phyloP scores from a whole-genome alignment of 2,329 filamentous ascomycete species.

The Chaetomiaceae sp. region DNA sequence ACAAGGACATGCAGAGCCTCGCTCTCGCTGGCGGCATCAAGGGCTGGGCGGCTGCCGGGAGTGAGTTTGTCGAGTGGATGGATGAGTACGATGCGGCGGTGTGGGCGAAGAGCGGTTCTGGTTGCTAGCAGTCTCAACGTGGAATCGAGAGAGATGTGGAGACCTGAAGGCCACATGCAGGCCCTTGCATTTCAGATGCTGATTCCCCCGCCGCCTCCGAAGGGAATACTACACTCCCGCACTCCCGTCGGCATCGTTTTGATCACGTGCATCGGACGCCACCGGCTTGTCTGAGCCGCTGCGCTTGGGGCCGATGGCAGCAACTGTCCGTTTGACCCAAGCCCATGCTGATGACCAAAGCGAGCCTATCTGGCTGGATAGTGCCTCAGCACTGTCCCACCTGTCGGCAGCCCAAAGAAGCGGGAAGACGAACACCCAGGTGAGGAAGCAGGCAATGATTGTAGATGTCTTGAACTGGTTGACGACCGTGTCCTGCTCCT shows the following conservation, averaged over 20 bases:
- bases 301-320: neutral
- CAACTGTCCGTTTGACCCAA: too few species aligned
- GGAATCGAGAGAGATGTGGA: neutral
- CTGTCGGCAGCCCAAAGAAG: constrained; percentile 7
- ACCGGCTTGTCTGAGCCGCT: too few species aligned
- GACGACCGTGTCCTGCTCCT: neutral
- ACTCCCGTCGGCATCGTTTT: too few species aligned
- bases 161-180: too few species aligned
- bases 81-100: constrained; percentile 40
- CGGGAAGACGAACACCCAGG: constrained; percentile 4
- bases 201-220: neutral
- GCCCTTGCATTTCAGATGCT: neutral
- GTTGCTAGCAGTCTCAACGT: neutral
- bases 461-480: constrained; percentile 7
- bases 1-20: constrained; percentile 43
- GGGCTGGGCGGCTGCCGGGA: constrained; percentile 47
- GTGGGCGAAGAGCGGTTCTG: constrained; percentile 28
- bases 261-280: too few species aligned
- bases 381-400: constrained; percentile 1
- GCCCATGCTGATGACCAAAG: neutral
- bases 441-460: constrained; percentile 7
- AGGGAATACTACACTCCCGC: too few species aligned
- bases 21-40: constrained; percentile 50
- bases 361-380: neutral
- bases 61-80: constrained; percentile 44